phyloP scores from a whole-genome alignment of 768 basidiomycete species.

The Dioszegia hungarica region DNA sequence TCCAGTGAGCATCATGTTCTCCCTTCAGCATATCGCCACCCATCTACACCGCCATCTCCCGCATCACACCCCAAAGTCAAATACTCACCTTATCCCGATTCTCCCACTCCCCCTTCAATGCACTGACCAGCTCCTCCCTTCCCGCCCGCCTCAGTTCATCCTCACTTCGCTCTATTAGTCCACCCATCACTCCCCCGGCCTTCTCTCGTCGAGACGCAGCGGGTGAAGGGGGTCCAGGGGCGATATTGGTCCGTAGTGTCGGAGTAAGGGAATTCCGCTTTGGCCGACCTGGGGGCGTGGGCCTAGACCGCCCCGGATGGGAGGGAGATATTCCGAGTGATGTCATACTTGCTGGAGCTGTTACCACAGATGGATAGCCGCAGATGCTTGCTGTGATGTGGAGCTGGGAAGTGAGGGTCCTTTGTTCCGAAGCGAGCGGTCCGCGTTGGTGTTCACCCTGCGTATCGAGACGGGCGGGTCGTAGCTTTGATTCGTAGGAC shows the following conservation, averaged over 20 bases:
- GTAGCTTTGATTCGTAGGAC: too few species aligned
- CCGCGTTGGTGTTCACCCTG: too few species aligned
- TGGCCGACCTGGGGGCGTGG: constrained; percentile 15
- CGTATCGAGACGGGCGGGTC: too few species aligned
- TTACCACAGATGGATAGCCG: not conserved
- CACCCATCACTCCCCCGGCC: constrained; percentile 14
- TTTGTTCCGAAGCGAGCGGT: too few species aligned
- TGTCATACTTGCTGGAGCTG: constrained; percentile 2
- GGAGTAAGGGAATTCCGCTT: constrained; percentile 20
- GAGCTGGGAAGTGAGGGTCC: too few species aligned
- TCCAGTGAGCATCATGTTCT: too few species aligned
- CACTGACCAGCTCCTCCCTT: constrained; percentile 19
- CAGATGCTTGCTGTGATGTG: too few species aligned
- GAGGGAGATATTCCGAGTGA: not conserved
- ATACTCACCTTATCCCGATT: constrained; percentile 21
- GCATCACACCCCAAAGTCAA: too few species aligned
- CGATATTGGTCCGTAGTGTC: constrained; percentile 5
- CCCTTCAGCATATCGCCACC: too few species aligned
- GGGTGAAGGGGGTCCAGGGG: constrained; percentile 6
- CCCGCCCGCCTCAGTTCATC: constrained; percentile 21
- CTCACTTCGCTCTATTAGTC: constrained; percentile 30
- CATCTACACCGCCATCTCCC: not conserved
- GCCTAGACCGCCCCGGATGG: constrained; percentile 8
- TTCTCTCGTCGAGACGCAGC: not conserved
- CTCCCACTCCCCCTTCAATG: constrained; percentile 27